Evolutionary conservation across 495 filamentous ascomycete genomes (phyloP).

Genomic region (Lophium mytilinum): DNA sequence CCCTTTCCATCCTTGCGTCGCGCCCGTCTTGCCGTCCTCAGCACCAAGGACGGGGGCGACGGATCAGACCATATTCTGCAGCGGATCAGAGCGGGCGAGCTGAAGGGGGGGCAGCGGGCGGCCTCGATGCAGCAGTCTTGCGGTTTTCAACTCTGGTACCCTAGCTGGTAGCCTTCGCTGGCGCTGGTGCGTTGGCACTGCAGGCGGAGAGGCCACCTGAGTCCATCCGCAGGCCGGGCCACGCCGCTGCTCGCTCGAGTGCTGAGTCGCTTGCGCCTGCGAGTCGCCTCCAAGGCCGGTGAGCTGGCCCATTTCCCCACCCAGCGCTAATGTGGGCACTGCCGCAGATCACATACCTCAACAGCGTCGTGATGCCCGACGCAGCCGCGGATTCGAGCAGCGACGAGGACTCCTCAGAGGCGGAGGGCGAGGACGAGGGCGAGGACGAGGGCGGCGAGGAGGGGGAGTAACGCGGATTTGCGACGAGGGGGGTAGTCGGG

Average conservation of each 20-base stretch:
- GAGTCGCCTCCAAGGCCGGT: not conserved
- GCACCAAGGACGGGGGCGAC: too few species aligned
- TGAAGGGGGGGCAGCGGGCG: conserved; percentile 2
- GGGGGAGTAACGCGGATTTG: not conserved
- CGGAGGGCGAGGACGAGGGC: conserved; percentile 2
- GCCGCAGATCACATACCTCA: conserved; percentile 38
- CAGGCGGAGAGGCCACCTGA: not conserved
- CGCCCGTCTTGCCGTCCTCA: too few species aligned
- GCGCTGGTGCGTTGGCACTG: conserved; percentile 3
- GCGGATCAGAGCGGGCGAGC: too few species aligned
- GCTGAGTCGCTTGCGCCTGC: not conserved
- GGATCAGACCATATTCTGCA: too few species aligned
- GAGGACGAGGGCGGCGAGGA: conserved; percentile 12
- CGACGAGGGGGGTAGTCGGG: not conserved
- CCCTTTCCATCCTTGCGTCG: not conserved
- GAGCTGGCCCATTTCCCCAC: too few species aligned
- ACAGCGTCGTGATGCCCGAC: conserved; percentile 41
- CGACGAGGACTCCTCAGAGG: conserved; percentile 21
- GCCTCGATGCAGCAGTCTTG: too few species aligned
- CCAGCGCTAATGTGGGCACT: conserved; percentile 12
- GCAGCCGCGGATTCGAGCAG: conserved; percentile 6
- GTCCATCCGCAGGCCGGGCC: not conserved
- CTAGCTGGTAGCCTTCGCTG: too few species aligned
- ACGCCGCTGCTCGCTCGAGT: not conserved
- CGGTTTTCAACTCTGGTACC: too few species aligned